Evolutionary conservation across 2,329 filamentous ascomycete genomes (phyloP).

Genomic region (Cordyceps tenuipes): DNA sequence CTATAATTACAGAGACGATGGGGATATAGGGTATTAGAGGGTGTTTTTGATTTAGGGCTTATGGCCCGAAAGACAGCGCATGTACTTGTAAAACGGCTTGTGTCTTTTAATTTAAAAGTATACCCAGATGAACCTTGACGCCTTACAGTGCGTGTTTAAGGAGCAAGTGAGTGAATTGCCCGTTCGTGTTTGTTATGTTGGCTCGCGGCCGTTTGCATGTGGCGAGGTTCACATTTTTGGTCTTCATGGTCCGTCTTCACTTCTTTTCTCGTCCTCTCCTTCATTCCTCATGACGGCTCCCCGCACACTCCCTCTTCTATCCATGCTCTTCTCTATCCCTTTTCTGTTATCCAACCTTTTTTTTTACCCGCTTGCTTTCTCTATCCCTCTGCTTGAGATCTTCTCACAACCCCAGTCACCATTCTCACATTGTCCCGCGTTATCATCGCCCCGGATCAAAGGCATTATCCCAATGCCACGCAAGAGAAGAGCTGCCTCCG

Average conservation of each 20-base stretch:
- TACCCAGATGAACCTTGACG: constrained; percentile 16
- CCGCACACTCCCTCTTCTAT: too few relatives aligned
- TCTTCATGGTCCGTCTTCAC: too few relatives aligned
- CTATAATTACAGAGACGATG: constrained; percentile 49
- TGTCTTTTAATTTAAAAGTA: constrained; percentile 23
- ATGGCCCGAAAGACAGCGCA: constrained; percentile 7
- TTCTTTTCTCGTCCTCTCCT: too few relatives aligned
- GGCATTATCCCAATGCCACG: background rate
- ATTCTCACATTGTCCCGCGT: background rate
- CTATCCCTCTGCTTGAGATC: background rate
- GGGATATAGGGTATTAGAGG: constrained; percentile 10
- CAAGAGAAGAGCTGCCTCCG: background rate
- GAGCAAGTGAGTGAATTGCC: background rate
- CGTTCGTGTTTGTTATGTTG: background rate
- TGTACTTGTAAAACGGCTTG: constrained; percentile 15
- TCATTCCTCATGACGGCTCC: too few relatives aligned
- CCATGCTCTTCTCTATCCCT: too few relatives aligned
- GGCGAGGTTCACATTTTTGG: background rate
- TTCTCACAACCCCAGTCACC: background rate
- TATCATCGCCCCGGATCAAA: background rate
- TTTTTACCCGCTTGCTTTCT: background rate
- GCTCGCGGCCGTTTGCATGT: constrained; percentile 2
- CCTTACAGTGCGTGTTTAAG: background rate
- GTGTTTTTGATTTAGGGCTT: constrained; percentile 12
- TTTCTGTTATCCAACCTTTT: background rate